Evolutionary conservation across 1,284 basidiomycete species (phyloP), one percentile per base, ranked within the genome.

Genomic region (Trametes hirsuta): DNA sequence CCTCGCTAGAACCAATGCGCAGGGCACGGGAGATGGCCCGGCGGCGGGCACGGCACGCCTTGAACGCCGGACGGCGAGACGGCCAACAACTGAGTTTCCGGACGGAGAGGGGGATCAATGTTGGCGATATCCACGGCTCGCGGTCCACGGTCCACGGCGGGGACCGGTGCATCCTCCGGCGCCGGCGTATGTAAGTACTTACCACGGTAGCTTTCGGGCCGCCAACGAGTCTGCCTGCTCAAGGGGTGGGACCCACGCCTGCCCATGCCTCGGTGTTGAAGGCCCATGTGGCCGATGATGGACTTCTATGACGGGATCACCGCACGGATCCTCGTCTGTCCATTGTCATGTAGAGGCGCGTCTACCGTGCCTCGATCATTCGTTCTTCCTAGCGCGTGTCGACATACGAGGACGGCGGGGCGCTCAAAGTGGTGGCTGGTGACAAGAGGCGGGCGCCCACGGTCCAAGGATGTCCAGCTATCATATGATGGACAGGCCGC

Each of bases 61-160:
- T 30, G 30, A 30, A 30, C 30, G 30, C 48, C 36, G 48, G 48
- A 24, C 48, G 48, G 48, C 14, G 22, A 15, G 25, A 22, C 60
- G 60, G 60, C 53, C 46, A 46, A 41, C 47, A 55, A 55, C 55
- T 55, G 40, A 53, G 56, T 55, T 44, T 62, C 55, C 52, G 55
- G 50, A 11, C 15, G n/a, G 47, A 12, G 14, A 12, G 36, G n/a
- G 35, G 14, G 5, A 47, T 46, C 50, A 57, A 36, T 52, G 49
- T 36, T n/a, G 47, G 45, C 59, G 37, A 41, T 30, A 30, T 1
- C 18, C 30, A 30, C 30, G 30, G 30, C 30, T 8, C 30, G 8
- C 30, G 30, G 30, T 8, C 30, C 30, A 30, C 47, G 50, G 39
- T 34, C 15, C 30, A 10, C 34, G 47, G 51, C 25, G 37, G 53